Evolutionary conservation across 2,329 filamentous ascomycete genomes (phyloP), one percentile per base, ranked within the genome.

Genomic region (Aspergillus chevalieri): DNA sequence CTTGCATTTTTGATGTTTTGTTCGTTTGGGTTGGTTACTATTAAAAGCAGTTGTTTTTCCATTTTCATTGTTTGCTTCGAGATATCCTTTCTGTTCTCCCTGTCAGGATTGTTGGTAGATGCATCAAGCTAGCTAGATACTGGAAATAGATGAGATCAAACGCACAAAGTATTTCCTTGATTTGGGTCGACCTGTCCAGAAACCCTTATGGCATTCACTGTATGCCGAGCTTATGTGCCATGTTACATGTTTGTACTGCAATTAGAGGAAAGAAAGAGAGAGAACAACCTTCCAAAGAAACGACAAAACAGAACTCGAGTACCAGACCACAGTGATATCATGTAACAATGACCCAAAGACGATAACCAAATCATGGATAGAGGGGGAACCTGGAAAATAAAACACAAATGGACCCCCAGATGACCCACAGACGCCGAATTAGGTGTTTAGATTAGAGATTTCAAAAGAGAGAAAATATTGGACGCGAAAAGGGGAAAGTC

Each of bases 371-470:
- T 28, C 22, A 43, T 43, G 42, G 15, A 43, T 44, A 26, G 21
- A 22, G 24, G 22, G 43, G 46, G 47, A 52, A 41, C 43, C 46
- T 53, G 52, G 54, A 53, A 48, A 57, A 59, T 57, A 52, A 30
- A 52, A 55, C 49, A 58, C 53, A 60, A 58, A 59, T 51, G 55
- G 54, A 61, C 49, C 57, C 57, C 62, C 53, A 55, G 47, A 53
- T 62, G 59, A 57, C 62, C 38, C 17, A 41, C 59, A 60, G 61
- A 67, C 65, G 65, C 65, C 65, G 58, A 60, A 67, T 65, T 67
- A 67, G 64, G 64, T 63, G 61, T 64, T 63, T 65, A 65, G 66
- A 64, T 65, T 64, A 65, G 64, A 63, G 57, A 57, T 63, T 53
- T 12, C 6, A 19, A 41, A 14, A 36, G 33, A 36, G 26, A 12